Percentiles rank a stretch among this genome's conserved stretches.
Conservation (phyloP, 2,329 filamentous ascomycete genomes). For the Sporothrix pallida region DNA sequence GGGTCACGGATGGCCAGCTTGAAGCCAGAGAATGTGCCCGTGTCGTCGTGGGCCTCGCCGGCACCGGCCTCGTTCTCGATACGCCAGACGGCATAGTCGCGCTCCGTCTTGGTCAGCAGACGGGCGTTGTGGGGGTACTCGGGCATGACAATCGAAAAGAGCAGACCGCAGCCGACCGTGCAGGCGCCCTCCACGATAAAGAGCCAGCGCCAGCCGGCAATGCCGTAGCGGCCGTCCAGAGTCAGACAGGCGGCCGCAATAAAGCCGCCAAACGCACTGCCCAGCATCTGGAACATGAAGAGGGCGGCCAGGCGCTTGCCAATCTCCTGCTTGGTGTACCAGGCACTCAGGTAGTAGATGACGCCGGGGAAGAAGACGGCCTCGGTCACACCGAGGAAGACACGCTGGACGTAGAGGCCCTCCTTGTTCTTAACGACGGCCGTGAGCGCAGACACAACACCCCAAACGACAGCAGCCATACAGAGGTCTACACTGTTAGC, state of each 20-base stretch:
- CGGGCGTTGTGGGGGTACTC: neutral
- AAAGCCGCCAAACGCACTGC: constrained; percentile 46
- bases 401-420: constrained; percentile 36
- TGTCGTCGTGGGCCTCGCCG: neutral
- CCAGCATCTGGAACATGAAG: constrained; percentile 24
- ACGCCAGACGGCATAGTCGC: constrained; percentile 46
- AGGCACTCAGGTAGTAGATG: constrained; percentile 33
- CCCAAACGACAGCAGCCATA: constrained; percentile 32
- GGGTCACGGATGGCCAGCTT: neutral
- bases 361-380: constrained; percentile 26
- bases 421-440: constrained; percentile 8
- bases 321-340: constrained; percentile 23
- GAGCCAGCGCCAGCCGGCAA: constrained; percentile 54
- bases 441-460: constrained; percentile 24
- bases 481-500: constrained; percentile 25
- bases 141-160: constrained; percentile 67
- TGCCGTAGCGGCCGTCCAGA: constrained; percentile 53
- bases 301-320: constrained; percentile 31
- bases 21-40: neutral
- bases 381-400: constrained; percentile 32
- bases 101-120: constrained; percentile 36
- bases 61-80: constrained; percentile 26
- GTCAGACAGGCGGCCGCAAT: constrained; percentile 52
- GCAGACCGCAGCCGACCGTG: constrained; percentile 60
- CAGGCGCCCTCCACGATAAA: constrained; percentile 60